phyloP scores from a whole-genome alignment of 495 filamentous ascomycete genomes.

The Podospora appendiculata region DNA sequence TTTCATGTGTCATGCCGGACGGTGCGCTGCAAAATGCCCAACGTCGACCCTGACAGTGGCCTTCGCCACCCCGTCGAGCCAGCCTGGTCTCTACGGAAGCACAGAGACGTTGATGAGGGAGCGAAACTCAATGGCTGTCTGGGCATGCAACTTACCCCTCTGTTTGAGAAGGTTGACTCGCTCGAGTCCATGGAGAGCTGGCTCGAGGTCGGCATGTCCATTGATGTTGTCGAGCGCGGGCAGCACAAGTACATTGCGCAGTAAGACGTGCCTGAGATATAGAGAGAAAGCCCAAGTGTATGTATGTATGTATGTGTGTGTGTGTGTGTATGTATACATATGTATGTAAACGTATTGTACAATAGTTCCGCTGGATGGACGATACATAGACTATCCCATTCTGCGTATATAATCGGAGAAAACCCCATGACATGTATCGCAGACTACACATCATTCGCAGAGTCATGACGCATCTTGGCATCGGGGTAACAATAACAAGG shows the following conservation, averaged over 20 bases:
- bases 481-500: no score
- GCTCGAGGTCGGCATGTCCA: slow-evolving; percentile 36
- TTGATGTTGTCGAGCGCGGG: slow-evolving; percentile 31
- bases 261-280: slow-evolving; percentile 4
- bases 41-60: slow-evolving; percentile 70
- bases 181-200: slow-evolving; percentile 27
- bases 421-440: no score
- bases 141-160: slow-evolving; percentile 76
- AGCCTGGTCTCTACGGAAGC: slow-evolving; percentile 59
- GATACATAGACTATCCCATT: no score
- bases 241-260: slow-evolving; percentile 33
- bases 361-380: no score
- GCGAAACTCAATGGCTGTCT: slow-evolving; percentile 63
- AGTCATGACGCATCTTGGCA: no score
- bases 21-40: slow-evolving; percentile 68
- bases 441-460: no score
- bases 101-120: slow-evolving; percentile 68
- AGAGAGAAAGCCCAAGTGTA: neutral
- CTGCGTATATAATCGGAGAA: no score
- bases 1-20: slow-evolving; percentile 65
- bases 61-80: slow-evolving; percentile 65
- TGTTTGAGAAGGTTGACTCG: slow-evolving; percentile 29
- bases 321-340: neutral
- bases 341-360: no score
- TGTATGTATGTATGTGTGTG: neutral